Conservation (phyloP, 2,329 filamentous ascomycete genomes). For the Cladobotryum mycophilum region DNA sequence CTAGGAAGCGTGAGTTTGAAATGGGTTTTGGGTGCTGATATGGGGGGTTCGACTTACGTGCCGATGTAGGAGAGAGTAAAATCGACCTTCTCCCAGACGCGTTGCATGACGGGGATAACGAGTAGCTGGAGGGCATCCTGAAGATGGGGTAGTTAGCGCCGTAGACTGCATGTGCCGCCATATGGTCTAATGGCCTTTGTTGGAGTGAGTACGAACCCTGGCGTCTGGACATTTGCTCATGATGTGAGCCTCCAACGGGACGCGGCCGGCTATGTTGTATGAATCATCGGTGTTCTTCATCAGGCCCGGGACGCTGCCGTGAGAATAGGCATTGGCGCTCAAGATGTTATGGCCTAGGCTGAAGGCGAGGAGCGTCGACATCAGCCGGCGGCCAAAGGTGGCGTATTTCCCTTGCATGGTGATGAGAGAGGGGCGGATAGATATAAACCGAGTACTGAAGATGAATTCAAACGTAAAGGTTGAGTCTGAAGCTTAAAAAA, state of each 20-base stretch:
- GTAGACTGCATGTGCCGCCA: neutral
- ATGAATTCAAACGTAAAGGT: too few relatives aligned
- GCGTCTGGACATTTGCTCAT: conserved; percentile 98
- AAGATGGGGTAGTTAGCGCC: neutral
- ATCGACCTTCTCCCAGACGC: conserved; percentile 75
- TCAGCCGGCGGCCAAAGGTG: conserved; percentile 17
- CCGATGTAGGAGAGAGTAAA: conserved; percentile 91
- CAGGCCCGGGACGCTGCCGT: neutral
- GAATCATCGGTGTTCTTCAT: neutral
- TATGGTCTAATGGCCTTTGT: neutral
- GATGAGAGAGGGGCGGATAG: too few relatives aligned
- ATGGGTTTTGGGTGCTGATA: neutral
- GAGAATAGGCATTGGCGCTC: conserved; percentile 9
- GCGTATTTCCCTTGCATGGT: neutral
- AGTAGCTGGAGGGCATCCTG: conserved; percentile 72
- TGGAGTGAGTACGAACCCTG: conserved; percentile 35
- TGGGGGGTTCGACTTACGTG: conserved; percentile 42
- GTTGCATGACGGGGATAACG: conserved; percentile 80
- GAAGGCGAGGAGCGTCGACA: conserved; percentile 18
- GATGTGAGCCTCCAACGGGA: conserved; percentile 88
- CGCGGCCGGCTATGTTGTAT: conserved; percentile 28
- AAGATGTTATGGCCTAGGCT: conserved; percentile 17
- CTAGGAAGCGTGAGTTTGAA: conserved; percentile 28
- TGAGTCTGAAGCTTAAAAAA: too few relatives aligned
- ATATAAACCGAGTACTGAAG: too few relatives aligned